Evolutionary conservation across 371 early-diverging fungal species (phyloP), one percentile per base, ranked within the genome.

Genomic region (Circinella minor): DNA sequence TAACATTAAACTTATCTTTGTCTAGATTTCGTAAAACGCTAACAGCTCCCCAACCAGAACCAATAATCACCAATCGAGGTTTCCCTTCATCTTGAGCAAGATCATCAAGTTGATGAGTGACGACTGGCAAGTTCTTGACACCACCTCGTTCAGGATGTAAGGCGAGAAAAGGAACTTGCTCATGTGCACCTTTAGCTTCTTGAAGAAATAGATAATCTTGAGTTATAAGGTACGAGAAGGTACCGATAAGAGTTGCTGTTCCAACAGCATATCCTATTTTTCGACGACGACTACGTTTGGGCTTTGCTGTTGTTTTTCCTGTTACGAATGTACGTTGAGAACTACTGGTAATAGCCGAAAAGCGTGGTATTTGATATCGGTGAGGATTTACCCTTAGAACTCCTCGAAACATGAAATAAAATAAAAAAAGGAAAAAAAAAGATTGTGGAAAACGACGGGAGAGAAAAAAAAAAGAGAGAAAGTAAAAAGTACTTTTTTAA

Each of bases 21-120:
- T 93, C 90, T 48, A 96, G 69, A 39, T 84, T 86, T 61, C 79
- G 90, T 69, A 88, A 79, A 60, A 77, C 83, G 63, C 80, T 88
- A 3, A 89, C 79, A 10, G 88, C 88, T 5, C 89, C 93, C 94
- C 93, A 93, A 5, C 95, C 94, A 17, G 90, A 83, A 48, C 93
- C 93, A 37, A 94, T 79, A 48, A 94, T 85, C 6, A 94, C 92
- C 36, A 94, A 74, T n/a, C 90, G 81, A 43, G 86, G 85, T 66
- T 88, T 89, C 49, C 75, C 55, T 15, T 75, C 71, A 15, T 82
- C 76, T 9, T 71, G 66, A 3, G 36, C 48, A 18, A 67, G 39
- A 5, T 77, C 72, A 54, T 84, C 82, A 1, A 84, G 36, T 36
- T 75, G 71, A 67, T 76, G 75, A 4, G 67, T 65, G 4, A 74